phyloP scores from a whole-genome alignment of 441 rosid species.

The Dalechampia spathulata region DNA sequence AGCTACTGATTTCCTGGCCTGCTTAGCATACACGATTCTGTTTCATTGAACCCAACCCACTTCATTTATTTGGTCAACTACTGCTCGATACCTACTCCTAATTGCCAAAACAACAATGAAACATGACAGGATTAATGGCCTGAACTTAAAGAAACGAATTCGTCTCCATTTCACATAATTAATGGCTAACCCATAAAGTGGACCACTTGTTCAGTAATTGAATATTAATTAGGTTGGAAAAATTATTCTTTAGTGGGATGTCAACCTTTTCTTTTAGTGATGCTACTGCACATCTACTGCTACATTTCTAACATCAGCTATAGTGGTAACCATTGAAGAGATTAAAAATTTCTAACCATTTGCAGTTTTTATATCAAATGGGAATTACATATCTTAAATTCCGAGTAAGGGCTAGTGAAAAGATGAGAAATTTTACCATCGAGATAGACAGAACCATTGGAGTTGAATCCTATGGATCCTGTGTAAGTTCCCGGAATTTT shows the following conservation, averaged over 20 bases:
- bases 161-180: not conserved
- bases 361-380: not conserved
- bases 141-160: slow-evolving; percentile 1
- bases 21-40: not conserved
- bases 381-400: not conserved
- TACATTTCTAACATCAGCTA: not conserved
- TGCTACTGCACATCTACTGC: slow-evolving; percentile 3
- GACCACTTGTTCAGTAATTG: slow-evolving; percentile 17
- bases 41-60: slow-evolving; percentile 1
- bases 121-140: slow-evolving; percentile 7
- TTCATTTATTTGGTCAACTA: slow-evolving; percentile 14
- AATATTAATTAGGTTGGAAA: slow-evolving; percentile 8
- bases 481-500: slow-evolving; percentile 72
- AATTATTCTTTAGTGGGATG: slow-evolving; percentile 26
- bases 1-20: not conserved
- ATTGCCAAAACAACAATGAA: slow-evolving; percentile 15
- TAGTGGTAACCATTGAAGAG: too few relatives aligned
- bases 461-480: slow-evolving; percentile 81
- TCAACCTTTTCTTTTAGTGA: slow-evolving; percentile 12
- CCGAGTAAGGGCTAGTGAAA: not conserved
- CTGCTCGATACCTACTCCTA: slow-evolving; percentile 20
- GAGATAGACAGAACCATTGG: slow-evolving; percentile 70
- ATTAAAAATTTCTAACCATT: too few relatives aligned
- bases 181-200: slow-evolving; percentile 18
- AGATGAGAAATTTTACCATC: slow-evolving; percentile 46